Conservation (phyloP, 2,329 filamentous ascomycete species). For the Albifimbria verrucaria region DNA sequence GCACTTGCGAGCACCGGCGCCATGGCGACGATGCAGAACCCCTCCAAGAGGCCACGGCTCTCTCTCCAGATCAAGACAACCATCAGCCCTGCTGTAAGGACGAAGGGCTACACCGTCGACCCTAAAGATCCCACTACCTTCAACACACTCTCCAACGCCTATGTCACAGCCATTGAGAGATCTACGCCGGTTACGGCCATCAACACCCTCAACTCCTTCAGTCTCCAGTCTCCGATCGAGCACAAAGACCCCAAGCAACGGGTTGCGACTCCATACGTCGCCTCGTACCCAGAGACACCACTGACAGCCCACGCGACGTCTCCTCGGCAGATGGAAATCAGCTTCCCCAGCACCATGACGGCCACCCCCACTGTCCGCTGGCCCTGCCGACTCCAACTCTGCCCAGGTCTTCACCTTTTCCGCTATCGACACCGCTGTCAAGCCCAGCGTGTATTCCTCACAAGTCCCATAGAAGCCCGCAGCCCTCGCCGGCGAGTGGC, state of each 20-base stretch:
- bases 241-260: constrained; percentile 27
- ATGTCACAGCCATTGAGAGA: constrained; percentile 59
- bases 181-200: constrained; percentile 52
- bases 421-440: constrained; percentile 26
- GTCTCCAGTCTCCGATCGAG: constrained; percentile 25
- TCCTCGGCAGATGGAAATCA: constrained; percentile 41
- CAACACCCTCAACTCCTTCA: constrained; percentile 34
- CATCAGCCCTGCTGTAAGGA: constrained; percentile 31
- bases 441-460: constrained; percentile 1
- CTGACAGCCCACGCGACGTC: constrained; percentile 49
- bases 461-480: constrained; percentile 13
- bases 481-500: constrained; percentile 9
- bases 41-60: constrained; percentile 51
- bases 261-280: constrained; percentile 41
- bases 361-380: constrained; percentile 58
- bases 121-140: constrained; percentile 60
- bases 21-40: constrained; percentile 35
- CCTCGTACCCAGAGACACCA: constrained; percentile 51
- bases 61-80: constrained; percentile 53
- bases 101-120: constrained; percentile 37
- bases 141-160: constrained; percentile 65
- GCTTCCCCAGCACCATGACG: constrained; percentile 55
- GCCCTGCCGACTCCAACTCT: constrained; percentile 40
- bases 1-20: too few species aligned
- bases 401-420: constrained; percentile 45